Base-by-base conservation (phyloP, 345 rosid species). In the Bruguiera parviflora region DNA sequence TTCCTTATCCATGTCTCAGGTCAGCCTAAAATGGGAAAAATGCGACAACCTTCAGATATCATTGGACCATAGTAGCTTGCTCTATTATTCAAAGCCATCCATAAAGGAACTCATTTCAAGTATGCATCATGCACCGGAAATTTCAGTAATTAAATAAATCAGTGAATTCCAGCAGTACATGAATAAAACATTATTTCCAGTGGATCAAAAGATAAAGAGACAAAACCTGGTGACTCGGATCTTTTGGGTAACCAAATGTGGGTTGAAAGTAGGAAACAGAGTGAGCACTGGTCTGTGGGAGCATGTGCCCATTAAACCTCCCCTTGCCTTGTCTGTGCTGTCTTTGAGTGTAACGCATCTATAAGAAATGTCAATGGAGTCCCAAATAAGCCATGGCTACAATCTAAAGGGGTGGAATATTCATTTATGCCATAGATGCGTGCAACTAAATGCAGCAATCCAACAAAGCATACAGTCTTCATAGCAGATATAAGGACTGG, bases 271-370 rank as follows among this genome's bases (percentile, higher is more conserved):
- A 79, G 2, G 89, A 70, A 32, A 75, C 79, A 61, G 81, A 61
- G 22, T 81, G 81, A 65, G 76, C 37, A 46, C 78, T 77, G 46
- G 65, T 69, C 22, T 78, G 85, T 9, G 74, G 74, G 66, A 80
- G 69, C 68, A 79, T 39, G 59, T 78, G 70, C 13, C 85, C 84
- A 55, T 81, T 88, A 55, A 80, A 63, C 65, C 81, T 73, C 20
- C 83, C 90, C 63, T 82, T 70, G 77, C 64, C 72, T 71, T 83
- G 91, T 83, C 83, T 81, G 69, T 67, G 77, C 39, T 79, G 88
- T 68, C 84, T 84, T 63, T 82, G 79, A 72, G 64, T 72, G 60
- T 71, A 77, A 20, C 77, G 78, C 66, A 75, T 74, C 92, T 89
- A 79, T 49, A 66, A 61, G 28, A 52, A 39, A 39, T n/a, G 60